Evolutionary conservation across 2,329 filamentous ascomycete species (phyloP).

Genomic region (Monilinia vaccinii-corymbosi): DNA sequence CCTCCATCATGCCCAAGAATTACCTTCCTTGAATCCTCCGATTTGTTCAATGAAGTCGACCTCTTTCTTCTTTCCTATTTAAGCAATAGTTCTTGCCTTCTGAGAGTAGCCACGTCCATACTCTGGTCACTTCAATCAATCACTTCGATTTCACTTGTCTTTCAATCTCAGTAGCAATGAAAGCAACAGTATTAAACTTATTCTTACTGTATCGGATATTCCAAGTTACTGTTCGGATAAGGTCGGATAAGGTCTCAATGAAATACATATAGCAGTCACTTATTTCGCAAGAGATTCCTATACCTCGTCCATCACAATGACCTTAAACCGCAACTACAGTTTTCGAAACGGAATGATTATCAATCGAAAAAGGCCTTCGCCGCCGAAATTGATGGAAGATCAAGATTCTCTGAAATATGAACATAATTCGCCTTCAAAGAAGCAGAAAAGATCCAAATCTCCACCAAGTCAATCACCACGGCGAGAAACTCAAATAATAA

Average conservation of each 20-base stretch:
- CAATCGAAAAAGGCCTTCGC: background rate
- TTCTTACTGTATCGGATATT: background rate
- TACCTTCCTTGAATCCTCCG: no score
- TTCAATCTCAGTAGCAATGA: no score
- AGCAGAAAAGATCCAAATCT: background rate
- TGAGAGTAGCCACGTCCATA: background rate
- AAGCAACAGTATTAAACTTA: background rate
- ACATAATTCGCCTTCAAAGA: background rate
- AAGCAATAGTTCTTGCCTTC: background rate
- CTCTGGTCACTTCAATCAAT: background rate
- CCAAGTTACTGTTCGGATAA: no score
- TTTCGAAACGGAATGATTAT: background rate
- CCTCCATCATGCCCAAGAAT: no score
- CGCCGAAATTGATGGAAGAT: background rate
- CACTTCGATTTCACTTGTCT: background rate
- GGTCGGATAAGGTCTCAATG: no score
- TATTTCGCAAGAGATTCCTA: background rate
- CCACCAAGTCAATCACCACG: no score
- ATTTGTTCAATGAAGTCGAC: no score
- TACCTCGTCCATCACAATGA: no score
- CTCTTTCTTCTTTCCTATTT: background rate
- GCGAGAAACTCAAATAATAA: background rate
- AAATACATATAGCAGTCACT: background rate
- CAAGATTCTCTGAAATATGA: background rate
- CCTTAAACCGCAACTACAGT: background rate